Evolutionary conservation across 2,329 filamentous ascomycete genomes (phyloP).

Genomic region (Chrysosporium queenslandicum): DNA sequence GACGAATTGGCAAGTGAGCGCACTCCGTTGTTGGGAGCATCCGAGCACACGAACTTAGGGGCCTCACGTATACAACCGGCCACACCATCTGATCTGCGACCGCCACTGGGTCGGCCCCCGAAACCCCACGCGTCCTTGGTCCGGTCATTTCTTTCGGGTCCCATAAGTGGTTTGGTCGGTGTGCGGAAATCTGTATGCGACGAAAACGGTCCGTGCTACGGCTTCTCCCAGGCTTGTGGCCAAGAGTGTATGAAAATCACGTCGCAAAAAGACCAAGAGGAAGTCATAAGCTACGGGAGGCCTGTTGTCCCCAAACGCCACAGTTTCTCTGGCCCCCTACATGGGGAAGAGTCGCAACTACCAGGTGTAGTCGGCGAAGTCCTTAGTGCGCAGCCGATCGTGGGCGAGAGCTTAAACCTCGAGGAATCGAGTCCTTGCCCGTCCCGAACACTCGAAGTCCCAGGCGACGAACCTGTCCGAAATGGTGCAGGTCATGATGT

Average conservation of each 20-base stretch:
- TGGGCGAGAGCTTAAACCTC: background rate
- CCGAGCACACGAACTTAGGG: background rate
- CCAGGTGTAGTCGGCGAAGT: background rate
- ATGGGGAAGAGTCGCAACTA: background rate
- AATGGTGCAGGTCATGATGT: background rate
- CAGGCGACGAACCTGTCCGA: background rate
- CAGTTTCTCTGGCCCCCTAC: background rate
- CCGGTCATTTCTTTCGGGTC: slow-evolving; percentile 11
- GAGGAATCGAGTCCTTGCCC: background rate
- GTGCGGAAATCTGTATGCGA: slow-evolving; percentile 36
- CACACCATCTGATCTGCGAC: background rate
- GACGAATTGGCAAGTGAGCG: background rate
- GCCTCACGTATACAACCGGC: background rate
- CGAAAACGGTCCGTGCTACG: slow-evolving; percentile 50
- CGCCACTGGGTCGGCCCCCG: background rate
- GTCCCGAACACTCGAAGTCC: background rate
- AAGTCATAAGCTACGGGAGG: background rate
- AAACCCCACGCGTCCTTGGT: slow-evolving; percentile 9
- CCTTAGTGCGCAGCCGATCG: background rate
- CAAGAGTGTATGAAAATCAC: slow-evolving; percentile 48
- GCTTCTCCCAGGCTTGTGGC: slow-evolving; percentile 52
- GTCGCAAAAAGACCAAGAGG: slow-evolving; percentile 17
- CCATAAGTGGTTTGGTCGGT: slow-evolving; percentile 15
- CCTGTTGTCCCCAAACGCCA: background rate
- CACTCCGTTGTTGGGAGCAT: slow-evolving; percentile 7